Percentiles rank a stretch among this genome's conserved stretches.
Evolutionary conservation across 768 basidiomycete species (phyloP).

Genomic region (Russula sp.): DNA sequence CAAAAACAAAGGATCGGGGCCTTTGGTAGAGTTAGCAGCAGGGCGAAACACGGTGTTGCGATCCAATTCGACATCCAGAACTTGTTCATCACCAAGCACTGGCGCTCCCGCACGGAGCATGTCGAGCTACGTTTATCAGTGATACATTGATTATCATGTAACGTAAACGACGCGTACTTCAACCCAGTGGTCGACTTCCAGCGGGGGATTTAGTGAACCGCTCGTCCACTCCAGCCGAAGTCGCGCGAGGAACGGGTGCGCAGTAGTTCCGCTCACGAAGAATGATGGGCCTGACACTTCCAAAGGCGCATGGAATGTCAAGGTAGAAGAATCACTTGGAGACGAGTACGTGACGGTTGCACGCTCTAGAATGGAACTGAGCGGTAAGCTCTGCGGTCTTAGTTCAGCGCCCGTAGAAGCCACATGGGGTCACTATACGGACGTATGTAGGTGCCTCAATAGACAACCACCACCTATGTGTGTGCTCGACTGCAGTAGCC

Average conservation of each 20-base stretch:
- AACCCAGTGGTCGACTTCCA: constrained; percentile 48
- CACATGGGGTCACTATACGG: constrained; percentile 23
- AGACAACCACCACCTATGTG: constrained; percentile 44
- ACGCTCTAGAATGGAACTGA: constrained; percentile 31
- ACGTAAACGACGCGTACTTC: constrained; percentile 34
- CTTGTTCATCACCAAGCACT: constrained; percentile 43
- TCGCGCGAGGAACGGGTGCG: constrained; percentile 29
- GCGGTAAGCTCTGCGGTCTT: constrained; percentile 31
- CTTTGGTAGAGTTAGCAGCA: constrained; percentile 17
- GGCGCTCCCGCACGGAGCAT: constrained; percentile 34
- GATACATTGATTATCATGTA: background rate
- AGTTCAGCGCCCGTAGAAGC: background rate
- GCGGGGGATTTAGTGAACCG: constrained; percentile 36
- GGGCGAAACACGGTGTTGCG: constrained; percentile 38
- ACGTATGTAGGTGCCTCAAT: constrained; percentile 46
- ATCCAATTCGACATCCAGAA: constrained; percentile 46
- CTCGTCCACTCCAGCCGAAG: constrained; percentile 39
- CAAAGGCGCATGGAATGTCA: constrained; percentile 32
- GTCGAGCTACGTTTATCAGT: constrained; percentile 35
- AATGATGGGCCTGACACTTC: constrained; percentile 37
- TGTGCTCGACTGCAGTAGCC: constrained; percentile 27
- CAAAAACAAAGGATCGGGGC: constrained; percentile 18
- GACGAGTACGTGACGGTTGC: constrained; percentile 35
- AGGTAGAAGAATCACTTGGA: constrained; percentile 32
- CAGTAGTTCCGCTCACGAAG: constrained; percentile 9